A percentile compares a stretch with the other conserved stretches of the same genome.
Conservation (phyloP, 257 asterid species). For the Rhazya stricta region DNA sequence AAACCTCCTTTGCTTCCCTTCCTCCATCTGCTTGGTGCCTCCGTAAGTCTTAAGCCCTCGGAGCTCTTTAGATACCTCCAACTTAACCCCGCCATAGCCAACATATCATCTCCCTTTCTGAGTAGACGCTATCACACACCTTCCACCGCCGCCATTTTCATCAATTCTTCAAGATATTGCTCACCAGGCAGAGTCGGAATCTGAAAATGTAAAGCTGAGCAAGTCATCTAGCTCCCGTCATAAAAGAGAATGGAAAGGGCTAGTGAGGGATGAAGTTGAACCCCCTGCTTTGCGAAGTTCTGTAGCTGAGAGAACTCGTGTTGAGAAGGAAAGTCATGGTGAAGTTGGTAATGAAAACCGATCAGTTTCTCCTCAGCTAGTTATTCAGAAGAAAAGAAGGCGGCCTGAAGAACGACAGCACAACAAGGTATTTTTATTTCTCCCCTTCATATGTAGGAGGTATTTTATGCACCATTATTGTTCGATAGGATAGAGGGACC, state of each 20-base stretch:
- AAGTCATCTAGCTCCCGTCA: constrained; percentile 32
- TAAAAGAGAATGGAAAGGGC: constrained; percentile 42
- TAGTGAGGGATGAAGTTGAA: constrained; percentile 34
- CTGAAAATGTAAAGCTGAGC: constrained; percentile 37
- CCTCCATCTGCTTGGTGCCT: too few species aligned
- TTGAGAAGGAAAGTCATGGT: constrained; percentile 38
- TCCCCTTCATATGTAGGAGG: background rate
- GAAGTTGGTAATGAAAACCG: constrained; percentile 34
- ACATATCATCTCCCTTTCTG: too few species aligned
- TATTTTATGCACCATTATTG: background rate
- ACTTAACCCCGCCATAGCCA: too few species aligned
- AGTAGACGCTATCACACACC: too few species aligned
- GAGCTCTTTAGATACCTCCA: too few species aligned
- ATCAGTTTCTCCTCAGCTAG: constrained; percentile 47
- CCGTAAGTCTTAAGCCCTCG: too few species aligned
- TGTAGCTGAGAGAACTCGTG: constrained; percentile 25
- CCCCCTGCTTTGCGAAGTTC: constrained; percentile 39
- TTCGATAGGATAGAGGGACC: background rate
- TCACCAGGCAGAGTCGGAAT: constrained; percentile 38
- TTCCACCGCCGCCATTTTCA: too few species aligned
- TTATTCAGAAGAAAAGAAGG: constrained; percentile 52
- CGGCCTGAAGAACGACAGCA: constrained; percentile 42
- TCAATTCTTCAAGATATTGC: too few species aligned
- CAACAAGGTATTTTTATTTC: constrained; percentile 43
- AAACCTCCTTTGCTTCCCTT: too few species aligned